Base-by-base conservation (phyloP, 208 protist genomes). In the Vickermania spadyakhi region DNA sequence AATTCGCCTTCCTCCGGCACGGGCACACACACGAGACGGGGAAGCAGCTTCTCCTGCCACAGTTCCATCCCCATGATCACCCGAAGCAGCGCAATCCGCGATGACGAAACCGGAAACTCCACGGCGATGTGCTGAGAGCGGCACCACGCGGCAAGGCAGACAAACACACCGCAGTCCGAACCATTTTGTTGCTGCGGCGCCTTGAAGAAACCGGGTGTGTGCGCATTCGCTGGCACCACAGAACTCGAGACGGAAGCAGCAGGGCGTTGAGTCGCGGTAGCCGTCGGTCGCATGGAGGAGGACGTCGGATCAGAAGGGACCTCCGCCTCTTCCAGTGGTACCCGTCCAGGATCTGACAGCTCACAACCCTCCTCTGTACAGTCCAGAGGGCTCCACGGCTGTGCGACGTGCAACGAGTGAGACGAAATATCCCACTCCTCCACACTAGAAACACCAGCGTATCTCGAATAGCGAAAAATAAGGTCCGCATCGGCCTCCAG, bases 81-180 rank as follows among this genome's bases (percentile, higher is more conserved):
- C 7, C 85, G 75, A 36, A 86, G 53, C 31, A 69, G 58, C 7
- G 59, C 67, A 2, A 87, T 62, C 25, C 71, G 62, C n/a, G 7
- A 18, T 18, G 75, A 69, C 1, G 42, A 28, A 52, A 86, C 77
- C 0, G 65, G 62, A 56, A 89, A 92, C 23, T 49, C 60, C 13
- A 81, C 66, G 26, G 85, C 73, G 51, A 89, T 61, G 22, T 72
- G 76, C 13, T 89, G 54, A 7, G 75, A 76, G 2, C 63, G 59
- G 60, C 85, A 93, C 80, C 82, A 93, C 31, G 81, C 85, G 2
- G 60, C 61, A 29, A 82, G 70, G 45, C 85, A 89, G n/a, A 93
- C 85, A 73, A 88, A 93, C 13, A 89, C 77, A 58, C 85, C 85
- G 62, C 85, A 93, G 68, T 93, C 85, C 53, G 79, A 65, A 28